Evolutionary conservation across 2,329 filamentous ascomycete species (phyloP).

Genomic region (Ophiostoma ips): DNA sequence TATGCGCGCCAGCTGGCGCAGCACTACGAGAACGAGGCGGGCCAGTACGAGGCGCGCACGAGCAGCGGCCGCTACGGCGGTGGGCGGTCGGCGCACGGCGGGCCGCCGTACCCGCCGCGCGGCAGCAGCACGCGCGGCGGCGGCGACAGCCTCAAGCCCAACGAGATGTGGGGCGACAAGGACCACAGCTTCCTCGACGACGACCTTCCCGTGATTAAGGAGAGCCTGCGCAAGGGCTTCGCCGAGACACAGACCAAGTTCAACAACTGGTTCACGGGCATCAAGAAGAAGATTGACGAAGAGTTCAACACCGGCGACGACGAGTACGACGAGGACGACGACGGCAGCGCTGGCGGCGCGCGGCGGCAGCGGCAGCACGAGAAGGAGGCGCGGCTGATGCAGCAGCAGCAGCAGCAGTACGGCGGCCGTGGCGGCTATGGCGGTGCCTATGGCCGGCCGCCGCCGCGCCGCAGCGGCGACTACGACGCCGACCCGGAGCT

Average conservation of each 20-base stretch:
- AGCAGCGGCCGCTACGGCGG: conserved; percentile 16
- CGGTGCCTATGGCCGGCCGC: conserved; percentile 25
- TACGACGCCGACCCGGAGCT: conserved; percentile 93
- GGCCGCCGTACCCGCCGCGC: conserved; percentile 17
- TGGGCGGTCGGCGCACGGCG: conserved; percentile 11
- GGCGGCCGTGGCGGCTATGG: conserved; percentile 21
- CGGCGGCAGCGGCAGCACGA: not conserved
- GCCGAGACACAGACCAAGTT: conserved; percentile 85
- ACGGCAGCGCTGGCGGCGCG: not conserved
- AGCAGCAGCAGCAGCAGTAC: not conserved
- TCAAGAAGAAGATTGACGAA: conserved; percentile 90
- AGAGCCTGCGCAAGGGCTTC: conserved; percentile 91
- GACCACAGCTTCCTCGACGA: conserved; percentile 93
- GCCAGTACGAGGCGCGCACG: conserved; percentile 43
- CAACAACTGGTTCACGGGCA: conserved; percentile 78
- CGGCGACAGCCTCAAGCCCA: conserved; percentile 34
- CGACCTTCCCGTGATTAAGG: conserved; percentile 81
- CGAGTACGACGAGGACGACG: conserved; percentile 25
- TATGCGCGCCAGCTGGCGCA: conserved; percentile 85
- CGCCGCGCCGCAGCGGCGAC: conserved; percentile 64
- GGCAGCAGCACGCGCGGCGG: conserved; percentile 24
- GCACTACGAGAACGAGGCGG: conserved; percentile 57
- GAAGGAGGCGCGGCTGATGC: not conserved
- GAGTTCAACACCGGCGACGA: conserved; percentile 63
- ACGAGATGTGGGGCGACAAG: conserved; percentile 48